Evolutionary conservation across 2,329 filamentous ascomycete species (phyloP).

Genomic region (Capronia coronata): DNA sequence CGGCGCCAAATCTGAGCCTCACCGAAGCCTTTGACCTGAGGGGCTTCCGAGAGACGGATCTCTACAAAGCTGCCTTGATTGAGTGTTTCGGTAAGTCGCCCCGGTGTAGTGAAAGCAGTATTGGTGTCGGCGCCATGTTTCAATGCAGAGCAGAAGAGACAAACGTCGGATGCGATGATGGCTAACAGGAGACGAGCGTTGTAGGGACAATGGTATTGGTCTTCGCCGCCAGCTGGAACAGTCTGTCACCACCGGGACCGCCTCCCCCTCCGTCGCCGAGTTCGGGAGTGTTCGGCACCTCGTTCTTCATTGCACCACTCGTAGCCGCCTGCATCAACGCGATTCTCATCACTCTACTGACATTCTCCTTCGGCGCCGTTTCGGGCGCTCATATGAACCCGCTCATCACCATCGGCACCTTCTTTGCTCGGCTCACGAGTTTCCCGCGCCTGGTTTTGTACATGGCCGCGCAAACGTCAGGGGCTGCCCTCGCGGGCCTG

Average conservation of each 20-base stretch:
- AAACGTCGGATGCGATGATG: neutral
- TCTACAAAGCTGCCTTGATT: slow-evolving; percentile 40
- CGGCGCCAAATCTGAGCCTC: slow-evolving; percentile 38
- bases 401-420: slow-evolving; percentile 48
- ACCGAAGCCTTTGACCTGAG: slow-evolving; percentile 34
- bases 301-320: slow-evolving; percentile 31
- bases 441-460: slow-evolving; percentile 46
- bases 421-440: slow-evolving; percentile 46
- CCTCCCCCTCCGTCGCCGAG: slow-evolving; percentile 18
- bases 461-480: slow-evolving; percentile 41
- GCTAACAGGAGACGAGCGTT: neutral
- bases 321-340: slow-evolving; percentile 38
- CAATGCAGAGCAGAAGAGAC: no score
- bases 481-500: slow-evolving; percentile 42
- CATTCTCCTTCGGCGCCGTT: slow-evolving; percentile 45
- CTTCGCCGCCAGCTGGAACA: slow-evolving; percentile 27
- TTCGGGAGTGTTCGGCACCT: slow-evolving; percentile 31
- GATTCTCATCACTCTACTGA: slow-evolving; percentile 43
- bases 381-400: slow-evolving; percentile 51
- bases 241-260: slow-evolving; percentile 13
- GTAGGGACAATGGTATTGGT: slow-evolving; percentile 28
- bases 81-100: slow-evolving; percentile 37
- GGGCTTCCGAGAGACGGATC: slow-evolving; percentile 32
- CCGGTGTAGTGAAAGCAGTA: no score
- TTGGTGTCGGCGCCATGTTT: no score